Base-by-base conservation (phyloP, 257 asterid species). In the Ilex aquifolium region DNA sequence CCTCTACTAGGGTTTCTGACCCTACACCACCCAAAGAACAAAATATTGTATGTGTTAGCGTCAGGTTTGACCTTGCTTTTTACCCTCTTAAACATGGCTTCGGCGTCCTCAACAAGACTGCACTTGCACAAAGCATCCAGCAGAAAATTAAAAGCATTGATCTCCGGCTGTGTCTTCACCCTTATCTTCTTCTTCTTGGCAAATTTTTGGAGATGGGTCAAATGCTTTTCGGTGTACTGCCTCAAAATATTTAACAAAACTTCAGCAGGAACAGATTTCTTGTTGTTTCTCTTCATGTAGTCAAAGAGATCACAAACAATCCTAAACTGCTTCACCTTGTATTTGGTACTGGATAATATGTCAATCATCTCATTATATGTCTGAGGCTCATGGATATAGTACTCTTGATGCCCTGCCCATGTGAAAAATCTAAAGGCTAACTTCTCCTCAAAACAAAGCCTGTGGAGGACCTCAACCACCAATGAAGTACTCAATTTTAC, bases 21-120 rank as follows among this genome's bases (percentile, higher is more conserved):
- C 77, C 95, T 78, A 52, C 97, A 89, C 97, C 97, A 89, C 21
- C 97, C 97, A 1, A 89, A 89, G 70, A 92, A 89, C 83, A 92
- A 71, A 7, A 86, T 82, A 59, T 89, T 92, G 71, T 83, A 92
- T 0, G 99, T 85, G 62, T 85, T 89, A 6, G 88, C 84, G 77
- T 81, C 83, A 1, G 93, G 97, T 62, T 75, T 83, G 31, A 92
- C 70, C 82, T 85, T 87, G 72, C 67, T 69, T 61, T 72, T 75
- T 64, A 89, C 91, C 70, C 85, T 78, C 68, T 64, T 55, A 56
- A 78, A 77, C 96, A 92, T 73, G 2, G 76, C 64, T 68, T 89
- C 97, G 27, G 95, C 96, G 44, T 87, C 95, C 82, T 87, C 93
- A 59, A 87, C 93, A 48, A 92, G 95, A 46, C 84, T 52, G 61